Evolutionary conservation across 2,329 filamentous ascomycete genomes (phyloP), one percentile per base, ranked within the genome.

Genomic region (Achaetomium macrosporum): DNA sequence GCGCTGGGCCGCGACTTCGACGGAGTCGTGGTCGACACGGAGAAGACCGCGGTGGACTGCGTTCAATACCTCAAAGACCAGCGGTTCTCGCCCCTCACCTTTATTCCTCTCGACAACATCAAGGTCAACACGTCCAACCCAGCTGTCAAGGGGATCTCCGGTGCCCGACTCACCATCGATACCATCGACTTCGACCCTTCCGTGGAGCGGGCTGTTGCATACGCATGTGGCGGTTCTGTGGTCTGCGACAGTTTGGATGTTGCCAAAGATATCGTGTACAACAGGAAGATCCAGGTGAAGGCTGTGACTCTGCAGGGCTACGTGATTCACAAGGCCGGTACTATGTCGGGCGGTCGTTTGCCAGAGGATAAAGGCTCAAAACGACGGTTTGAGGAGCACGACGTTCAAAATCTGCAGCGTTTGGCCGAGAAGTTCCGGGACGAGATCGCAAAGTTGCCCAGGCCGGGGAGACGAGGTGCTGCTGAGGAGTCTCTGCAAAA

Each of bases 91-190:
- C 89, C 91, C 53, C 89, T 93, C 71, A 96, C 90, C 1, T 97
- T 99, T 69, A 91, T 97, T 58, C 93, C 93, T 1, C 78, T 99
- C 16, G 93, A 99, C 74, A 96, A 95, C 48, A 96, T 99, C 68
- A 95, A 97, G 65, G 91, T 96, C 66, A 91, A 89, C 67, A 84
- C 89, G 11, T 82, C 93, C 54, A 95, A 95, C 66, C 88, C 90
- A 5, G 91, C 89, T 55, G 76, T 99, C 59, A 96, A 96, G 71
- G 89, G 90, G 29, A 86, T 96, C 68, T 80, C 88, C 51, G 87
- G 88, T 37, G 89, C 88, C 69, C 84, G 92, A 8, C 79, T 96
- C 53, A 95, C 92, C 0, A 95, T 99, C 58, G 93, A 99, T 68
- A 95, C 90, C 0, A 92, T 99, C 62, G 90, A 96, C 65, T 99